Conservation (phyloP, 78 protist species). For the Dictyostelium brefeldianum region DNA sequence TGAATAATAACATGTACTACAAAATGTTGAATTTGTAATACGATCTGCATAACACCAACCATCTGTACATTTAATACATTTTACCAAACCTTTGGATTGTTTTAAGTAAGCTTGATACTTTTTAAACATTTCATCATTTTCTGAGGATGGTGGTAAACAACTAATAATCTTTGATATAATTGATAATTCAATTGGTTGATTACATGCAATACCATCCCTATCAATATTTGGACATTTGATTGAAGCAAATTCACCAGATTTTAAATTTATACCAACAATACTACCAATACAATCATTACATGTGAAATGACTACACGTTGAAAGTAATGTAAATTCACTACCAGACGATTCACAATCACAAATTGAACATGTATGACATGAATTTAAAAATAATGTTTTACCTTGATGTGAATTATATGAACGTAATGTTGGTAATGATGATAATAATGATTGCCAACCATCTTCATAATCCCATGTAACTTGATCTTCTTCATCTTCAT, state of each 20-base stretch:
- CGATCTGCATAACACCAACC: background rate
- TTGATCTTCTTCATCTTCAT: background rate
- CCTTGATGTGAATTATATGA: background rate
- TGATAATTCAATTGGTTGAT: too few species aligned
- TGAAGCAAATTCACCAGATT: background rate
- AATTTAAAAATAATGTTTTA: background rate
- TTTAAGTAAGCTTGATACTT: background rate
- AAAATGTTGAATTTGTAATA: background rate
- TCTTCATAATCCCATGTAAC: background rate
- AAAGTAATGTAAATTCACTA: background rate
- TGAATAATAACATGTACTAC: background rate
- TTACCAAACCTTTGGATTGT: background rate
- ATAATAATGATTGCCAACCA: background rate
- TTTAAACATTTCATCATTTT: too few species aligned
- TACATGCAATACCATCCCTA: too few species aligned
- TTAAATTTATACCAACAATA: background rate
- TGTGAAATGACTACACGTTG: background rate
- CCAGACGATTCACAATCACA: background rate
- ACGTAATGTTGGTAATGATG: background rate
- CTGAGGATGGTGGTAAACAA: too few species aligned
- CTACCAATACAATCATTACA: constrained; percentile 4
- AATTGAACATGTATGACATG: background rate
- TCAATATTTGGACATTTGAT: background rate
- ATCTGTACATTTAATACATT: background rate
- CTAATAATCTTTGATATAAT: too few species aligned